Evolutionary conservation across 2,329 filamentous ascomycete species (phyloP), one percentile per base, ranked within the genome.

Genomic region (Cryoendolithus antarcticus): DNA sequence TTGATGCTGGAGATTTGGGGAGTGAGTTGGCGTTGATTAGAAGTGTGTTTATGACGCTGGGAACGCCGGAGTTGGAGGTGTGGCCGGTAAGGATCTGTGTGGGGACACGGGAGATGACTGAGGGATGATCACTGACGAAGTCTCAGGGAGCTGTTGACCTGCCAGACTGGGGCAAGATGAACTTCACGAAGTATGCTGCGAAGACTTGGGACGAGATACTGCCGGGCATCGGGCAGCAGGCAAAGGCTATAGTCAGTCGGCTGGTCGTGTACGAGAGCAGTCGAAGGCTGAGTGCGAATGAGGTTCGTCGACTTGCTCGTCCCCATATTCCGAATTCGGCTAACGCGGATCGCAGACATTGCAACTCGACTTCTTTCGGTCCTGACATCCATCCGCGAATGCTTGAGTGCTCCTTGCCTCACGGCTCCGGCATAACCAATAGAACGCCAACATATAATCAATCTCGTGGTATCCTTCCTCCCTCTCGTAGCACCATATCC

Each of bases 1-100:
- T 98, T 50, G 81, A 91, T 56, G 84, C 86, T 3, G 82, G 86
- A 1, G 85, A 93, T 50, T 72, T 96, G 37, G 91, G 93, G 0
- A 96, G 84, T 55, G 91, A 98, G 61, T 69, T 98, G 30, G 83
- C 85, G 0, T 67, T 98, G 37, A 89, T 98, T 41, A 71, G 88
- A 38, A 94, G 86, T 54, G 89, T 96, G 29, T 96, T 98, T 63
- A 80, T 83, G 61, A 93, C 81, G 1, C 61, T 98, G 5, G 93
- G 93, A 1, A 95, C 88, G 1, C 91, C 91, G 0, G 82, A 81
- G 33, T 61, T 70, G n/a, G 67, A 79, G 38, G 76, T 68, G 0
- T 98, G 91, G 91, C 91, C 91, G 2, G 85, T 76, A 60, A 49
- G 70, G 4, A 57, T 45, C 2, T 15, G 4, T 3, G 21, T 27